phyloP scores from a whole-genome alignment of 352 stramenopile genomes.

The Elongisporangium anandrum region DNA sequence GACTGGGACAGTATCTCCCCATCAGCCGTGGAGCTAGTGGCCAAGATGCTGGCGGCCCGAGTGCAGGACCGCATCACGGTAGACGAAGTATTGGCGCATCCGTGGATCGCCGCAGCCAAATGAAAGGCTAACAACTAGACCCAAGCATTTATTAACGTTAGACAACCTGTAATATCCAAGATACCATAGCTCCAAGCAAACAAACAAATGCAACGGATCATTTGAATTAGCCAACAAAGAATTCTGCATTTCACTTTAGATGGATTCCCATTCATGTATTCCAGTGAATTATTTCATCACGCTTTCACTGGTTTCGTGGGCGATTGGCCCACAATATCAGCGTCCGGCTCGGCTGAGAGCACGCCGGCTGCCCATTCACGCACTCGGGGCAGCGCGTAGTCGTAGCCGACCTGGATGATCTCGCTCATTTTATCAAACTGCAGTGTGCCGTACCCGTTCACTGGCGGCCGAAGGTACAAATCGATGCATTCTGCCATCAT shows the following conservation, averaged over 20 bases:
- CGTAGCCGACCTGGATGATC: constrained; percentile 85
- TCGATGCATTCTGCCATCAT: constrained; percentile 85
- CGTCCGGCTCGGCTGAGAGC: constrained; percentile 48
- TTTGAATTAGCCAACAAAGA: too few relatives aligned
- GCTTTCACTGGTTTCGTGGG: constrained; percentile 1
- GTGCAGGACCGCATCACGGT: constrained; percentile 69
- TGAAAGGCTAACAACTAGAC: too few relatives aligned
- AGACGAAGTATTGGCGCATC: constrained; percentile 49
- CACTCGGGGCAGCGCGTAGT: constrained; percentile 72
- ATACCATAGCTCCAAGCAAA: too few relatives aligned
- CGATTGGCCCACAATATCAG: constrained; percentile 40
- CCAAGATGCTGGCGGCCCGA: constrained; percentile 72
- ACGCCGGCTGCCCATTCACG: constrained; percentile 53
- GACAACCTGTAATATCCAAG: too few relatives aligned
- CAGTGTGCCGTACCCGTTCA: constrained; percentile 87
- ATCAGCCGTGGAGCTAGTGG: constrained; percentile 58
- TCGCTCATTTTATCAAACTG: constrained; percentile 92
- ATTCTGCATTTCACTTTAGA: too few relatives aligned
- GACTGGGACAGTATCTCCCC: constrained; percentile 60
- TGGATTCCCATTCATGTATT: too few relatives aligned
- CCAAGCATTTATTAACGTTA: too few relatives aligned
- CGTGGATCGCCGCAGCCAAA: constrained; percentile 36
- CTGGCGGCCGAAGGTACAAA: constrained; percentile 85
- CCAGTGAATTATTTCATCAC: too few relatives aligned
- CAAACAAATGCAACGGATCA: too few relatives aligned